Conservation (phyloP, 768 basidiomycete species). For the Auriscalpium microsporum region DNA sequence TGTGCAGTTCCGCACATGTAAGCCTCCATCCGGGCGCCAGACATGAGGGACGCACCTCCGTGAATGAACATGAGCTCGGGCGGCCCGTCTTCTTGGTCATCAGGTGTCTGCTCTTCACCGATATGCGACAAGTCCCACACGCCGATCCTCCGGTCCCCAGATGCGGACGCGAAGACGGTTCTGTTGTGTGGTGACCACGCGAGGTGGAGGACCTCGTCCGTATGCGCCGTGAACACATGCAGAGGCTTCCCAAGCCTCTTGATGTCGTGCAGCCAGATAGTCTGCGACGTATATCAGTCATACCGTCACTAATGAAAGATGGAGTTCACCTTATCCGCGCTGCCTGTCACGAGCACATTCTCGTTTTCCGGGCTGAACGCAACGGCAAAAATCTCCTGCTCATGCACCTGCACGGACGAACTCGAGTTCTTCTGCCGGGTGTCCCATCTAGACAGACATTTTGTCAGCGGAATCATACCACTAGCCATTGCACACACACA, state of each 20-base stretch:
- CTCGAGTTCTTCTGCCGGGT: constrained; percentile 68
- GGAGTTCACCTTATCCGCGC: constrained; percentile 78
- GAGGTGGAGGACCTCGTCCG: constrained; percentile 89
- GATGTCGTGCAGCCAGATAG: constrained; percentile 81
- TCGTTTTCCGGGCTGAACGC: constrained; percentile 81
- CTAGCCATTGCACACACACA: constrained; percentile 44
- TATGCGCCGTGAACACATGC: constrained; percentile 89
- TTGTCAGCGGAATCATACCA: constrained; percentile 2
- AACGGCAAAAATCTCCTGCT: constrained; percentile 84
- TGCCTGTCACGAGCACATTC: constrained; percentile 80
- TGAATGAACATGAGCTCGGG: constrained; percentile 95
- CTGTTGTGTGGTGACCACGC: constrained; percentile 93
- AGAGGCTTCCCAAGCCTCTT: constrained; percentile 65
- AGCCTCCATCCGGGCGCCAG: background rate
- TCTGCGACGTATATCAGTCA: constrained; percentile 37
- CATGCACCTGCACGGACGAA: constrained; percentile 72
- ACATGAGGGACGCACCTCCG: constrained; percentile 48
- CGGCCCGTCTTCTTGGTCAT: constrained; percentile 97
- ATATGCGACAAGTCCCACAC: constrained; percentile 92
- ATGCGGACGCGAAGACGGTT: constrained; percentile 91
- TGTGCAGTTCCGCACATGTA: constrained; percentile 21
- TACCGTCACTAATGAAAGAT: background rate
- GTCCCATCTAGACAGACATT: constrained; percentile 69
- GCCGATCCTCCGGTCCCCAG: constrained; percentile 87
- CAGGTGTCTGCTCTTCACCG: constrained; percentile 93